These are phyloP conservation scores for Ophiocordyceps australis DNA, from an alignment of 2,329 filamentous ascomycete genomes.

Conservation along the genomic window DNA sequence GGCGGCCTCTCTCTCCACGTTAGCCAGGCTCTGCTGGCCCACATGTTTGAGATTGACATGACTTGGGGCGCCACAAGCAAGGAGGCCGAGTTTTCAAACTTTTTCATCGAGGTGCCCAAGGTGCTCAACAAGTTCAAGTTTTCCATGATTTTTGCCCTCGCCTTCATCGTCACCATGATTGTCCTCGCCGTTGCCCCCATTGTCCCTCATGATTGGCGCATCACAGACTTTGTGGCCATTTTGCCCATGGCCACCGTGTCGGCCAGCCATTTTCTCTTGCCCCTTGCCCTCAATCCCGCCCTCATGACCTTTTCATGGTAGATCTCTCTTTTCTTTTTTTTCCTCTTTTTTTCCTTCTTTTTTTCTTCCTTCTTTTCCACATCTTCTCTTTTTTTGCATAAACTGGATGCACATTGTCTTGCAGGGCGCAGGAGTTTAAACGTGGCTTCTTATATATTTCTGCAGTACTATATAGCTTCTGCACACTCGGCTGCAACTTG, in stretches of 20 bases:
- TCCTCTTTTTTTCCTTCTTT: slow-evolving; percentile 1
- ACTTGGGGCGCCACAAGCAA: slow-evolving; percentile 73
- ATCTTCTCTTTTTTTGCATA: background rate
- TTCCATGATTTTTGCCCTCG: slow-evolving; percentile 41
- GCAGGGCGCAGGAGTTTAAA: no score
- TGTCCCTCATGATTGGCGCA: slow-evolving; percentile 46
- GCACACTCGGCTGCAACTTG: no score
- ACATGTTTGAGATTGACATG: slow-evolving; percentile 80
- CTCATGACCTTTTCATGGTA: slow-evolving; percentile 68
- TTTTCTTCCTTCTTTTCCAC: background rate
- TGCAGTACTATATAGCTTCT: no score
- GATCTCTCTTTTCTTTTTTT: slow-evolving; percentile 1
- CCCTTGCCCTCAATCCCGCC: slow-evolving; percentile 59
- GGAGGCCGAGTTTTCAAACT: slow-evolving; percentile 65
- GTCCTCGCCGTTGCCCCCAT: slow-evolving; percentile 45
- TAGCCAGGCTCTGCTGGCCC: slow-evolving; percentile 58
- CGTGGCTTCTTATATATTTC: no score
- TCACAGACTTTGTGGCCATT: slow-evolving; percentile 58
- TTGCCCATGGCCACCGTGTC: slow-evolving; percentile 58
- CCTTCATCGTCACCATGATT: slow-evolving; percentile 43
- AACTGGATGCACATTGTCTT: no score
- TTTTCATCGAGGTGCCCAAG: slow-evolving; percentile 69
- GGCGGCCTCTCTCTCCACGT: slow-evolving; percentile 69
- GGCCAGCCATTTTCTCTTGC: slow-evolving; percentile 50
- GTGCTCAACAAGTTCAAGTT: slow-evolving; percentile 67